Evolutionary conservation across 2,329 filamentous ascomycete species (phyloP).

Genomic region (Pseudogymnoascus sp.): DNA sequence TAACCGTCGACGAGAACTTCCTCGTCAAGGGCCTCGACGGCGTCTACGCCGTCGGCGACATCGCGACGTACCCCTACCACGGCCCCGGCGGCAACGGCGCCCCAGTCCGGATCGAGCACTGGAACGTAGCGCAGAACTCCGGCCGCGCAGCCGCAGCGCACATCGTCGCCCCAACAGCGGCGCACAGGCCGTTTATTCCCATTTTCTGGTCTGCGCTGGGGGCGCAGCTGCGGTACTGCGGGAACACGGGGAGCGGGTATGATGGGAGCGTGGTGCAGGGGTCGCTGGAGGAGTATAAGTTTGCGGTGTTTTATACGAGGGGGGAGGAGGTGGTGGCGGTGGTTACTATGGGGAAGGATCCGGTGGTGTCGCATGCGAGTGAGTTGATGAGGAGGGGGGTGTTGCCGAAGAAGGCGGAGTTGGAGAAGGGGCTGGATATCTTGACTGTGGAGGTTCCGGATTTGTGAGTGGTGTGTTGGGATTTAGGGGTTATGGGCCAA

Average conservation of each 20-base stretch:
- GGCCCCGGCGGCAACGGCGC: slow-evolving; percentile 74
- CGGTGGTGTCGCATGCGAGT: slow-evolving; percentile 71
- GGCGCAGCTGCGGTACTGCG: slow-evolving; percentile 85
- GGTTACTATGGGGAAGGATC: slow-evolving; percentile 84
- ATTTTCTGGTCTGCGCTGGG: slow-evolving; percentile 96
- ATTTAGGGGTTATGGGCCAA: not conserved
- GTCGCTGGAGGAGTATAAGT: slow-evolving; percentile 67
- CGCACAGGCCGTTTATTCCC: slow-evolving; percentile 71
- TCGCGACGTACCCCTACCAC: slow-evolving; percentile 88
- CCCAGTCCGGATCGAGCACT: slow-evolving; percentile 84
- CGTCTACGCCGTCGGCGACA: slow-evolving; percentile 91
- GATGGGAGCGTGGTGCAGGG: slow-evolving; percentile 80
- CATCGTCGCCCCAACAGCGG: slow-evolving; percentile 58
- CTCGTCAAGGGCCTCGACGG: slow-evolving; percentile 67
- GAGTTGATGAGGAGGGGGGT: slow-evolving; percentile 76
- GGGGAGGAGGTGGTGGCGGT: slow-evolving; percentile 84
- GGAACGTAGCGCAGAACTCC: slow-evolving; percentile 94
- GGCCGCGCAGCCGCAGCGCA: slow-evolving; percentile 72
- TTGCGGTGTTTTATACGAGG: slow-evolving; percentile 81
- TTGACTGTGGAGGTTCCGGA: slow-evolving; percentile 22
- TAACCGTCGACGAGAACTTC: slow-evolving; percentile 74
- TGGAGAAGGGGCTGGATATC: slow-evolving; percentile 50
- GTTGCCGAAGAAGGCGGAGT: slow-evolving; percentile 75
- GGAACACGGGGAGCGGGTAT: slow-evolving; percentile 73
- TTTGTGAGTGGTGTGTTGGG: not conserved